Evolutionary conservation across 2,329 filamentous ascomycete genomes (phyloP).

Genomic region (Chalaropsis thielavioides): DNA sequence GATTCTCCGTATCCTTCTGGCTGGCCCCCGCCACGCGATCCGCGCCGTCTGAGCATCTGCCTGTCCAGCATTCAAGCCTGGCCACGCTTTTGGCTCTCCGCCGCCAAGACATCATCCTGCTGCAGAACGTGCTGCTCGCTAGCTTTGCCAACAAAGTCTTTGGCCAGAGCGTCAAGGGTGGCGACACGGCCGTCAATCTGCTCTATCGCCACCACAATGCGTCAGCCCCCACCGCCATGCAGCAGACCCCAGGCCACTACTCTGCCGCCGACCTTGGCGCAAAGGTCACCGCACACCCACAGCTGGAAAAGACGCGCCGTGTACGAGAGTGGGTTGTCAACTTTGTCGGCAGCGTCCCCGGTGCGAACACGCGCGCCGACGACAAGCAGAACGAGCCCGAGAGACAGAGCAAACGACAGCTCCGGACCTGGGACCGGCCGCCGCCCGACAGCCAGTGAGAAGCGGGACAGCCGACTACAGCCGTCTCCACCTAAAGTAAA

Average conservation of each 20-base stretch:
- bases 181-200: constrained; percentile 51
- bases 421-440: constrained; percentile 16
- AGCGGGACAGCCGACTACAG: neutral
- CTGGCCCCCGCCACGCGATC: constrained; percentile 31
- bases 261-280: constrained; percentile 33
- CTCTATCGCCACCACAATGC: constrained; percentile 42
- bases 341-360: constrained; percentile 39
- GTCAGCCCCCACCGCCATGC: constrained; percentile 36
- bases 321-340: constrained; percentile 62
- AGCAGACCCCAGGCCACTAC: constrained; percentile 45
- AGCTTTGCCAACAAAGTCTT: constrained; percentile 66
- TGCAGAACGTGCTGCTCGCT: constrained; percentile 66
- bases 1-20: constrained; percentile 79
- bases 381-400: constrained; percentile 18
- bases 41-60: neutral
- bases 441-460: constrained; percentile 5
- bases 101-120: constrained; percentile 60
- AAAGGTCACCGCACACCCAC: constrained; percentile 27
- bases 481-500: neutral
- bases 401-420: constrained; percentile 7
- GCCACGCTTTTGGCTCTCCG: constrained; percentile 35
- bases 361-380: constrained; percentile 17
- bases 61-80: neutral
- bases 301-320: constrained; percentile 47
- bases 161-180: constrained; percentile 64